Evolutionary conservation across 2,329 filamentous ascomycete genomes (phyloP).

Genomic region (Teratosphaeria epicoccoides): DNA sequence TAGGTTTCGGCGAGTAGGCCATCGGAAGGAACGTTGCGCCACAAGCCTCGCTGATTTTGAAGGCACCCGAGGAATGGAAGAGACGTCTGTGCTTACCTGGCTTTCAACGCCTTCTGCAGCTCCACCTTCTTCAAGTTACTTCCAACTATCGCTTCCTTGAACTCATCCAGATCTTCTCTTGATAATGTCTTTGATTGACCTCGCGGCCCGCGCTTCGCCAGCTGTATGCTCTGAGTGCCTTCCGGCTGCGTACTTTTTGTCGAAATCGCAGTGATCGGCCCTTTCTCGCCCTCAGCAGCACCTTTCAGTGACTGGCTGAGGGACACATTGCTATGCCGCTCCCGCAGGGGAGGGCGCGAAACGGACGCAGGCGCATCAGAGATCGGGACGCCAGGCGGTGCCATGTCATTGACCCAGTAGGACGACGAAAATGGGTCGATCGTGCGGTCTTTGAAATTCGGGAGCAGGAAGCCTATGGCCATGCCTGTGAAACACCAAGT

Average conservation of each 20-base stretch:
- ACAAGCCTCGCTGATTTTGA: too few relatives aligned
- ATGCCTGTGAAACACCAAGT: slow-evolving; percentile 10
- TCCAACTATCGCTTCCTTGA: slow-evolving; percentile 60
- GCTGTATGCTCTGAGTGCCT: slow-evolving; percentile 6
- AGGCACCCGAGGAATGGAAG: not conserved
- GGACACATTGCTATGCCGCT: slow-evolving; percentile 27
- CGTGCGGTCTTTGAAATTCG: slow-evolving; percentile 32
- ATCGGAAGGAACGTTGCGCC: too few relatives aligned
- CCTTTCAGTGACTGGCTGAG: slow-evolving; percentile 17
- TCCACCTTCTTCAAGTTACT: slow-evolving; percentile 64
- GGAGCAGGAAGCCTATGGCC: slow-evolving; percentile 21
- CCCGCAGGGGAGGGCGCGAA: slow-evolving; percentile 30
- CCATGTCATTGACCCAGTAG: slow-evolving; percentile 55
- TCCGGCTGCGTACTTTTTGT: slow-evolving; percentile 1
- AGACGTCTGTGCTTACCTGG: slow-evolving; percentile 38
- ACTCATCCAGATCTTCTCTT: slow-evolving; percentile 50
- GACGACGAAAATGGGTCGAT: slow-evolving; percentile 77
- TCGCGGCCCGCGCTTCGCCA: slow-evolving; percentile 26
- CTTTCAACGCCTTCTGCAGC: slow-evolving; percentile 64
- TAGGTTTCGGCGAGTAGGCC: too few relatives aligned
- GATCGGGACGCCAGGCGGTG: slow-evolving; percentile 8
- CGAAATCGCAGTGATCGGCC: slow-evolving; percentile 23
- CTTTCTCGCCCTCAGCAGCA: slow-evolving; percentile 22
- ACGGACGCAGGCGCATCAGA: slow-evolving; percentile 7
- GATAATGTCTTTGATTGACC: slow-evolving; percentile 40